A percentile compares a stretch with the other conserved stretches of the same genome.
phyloP scores from a whole-genome alignment of 164 flowering plant genomes.

The Kingdonia uniflora region DNA sequence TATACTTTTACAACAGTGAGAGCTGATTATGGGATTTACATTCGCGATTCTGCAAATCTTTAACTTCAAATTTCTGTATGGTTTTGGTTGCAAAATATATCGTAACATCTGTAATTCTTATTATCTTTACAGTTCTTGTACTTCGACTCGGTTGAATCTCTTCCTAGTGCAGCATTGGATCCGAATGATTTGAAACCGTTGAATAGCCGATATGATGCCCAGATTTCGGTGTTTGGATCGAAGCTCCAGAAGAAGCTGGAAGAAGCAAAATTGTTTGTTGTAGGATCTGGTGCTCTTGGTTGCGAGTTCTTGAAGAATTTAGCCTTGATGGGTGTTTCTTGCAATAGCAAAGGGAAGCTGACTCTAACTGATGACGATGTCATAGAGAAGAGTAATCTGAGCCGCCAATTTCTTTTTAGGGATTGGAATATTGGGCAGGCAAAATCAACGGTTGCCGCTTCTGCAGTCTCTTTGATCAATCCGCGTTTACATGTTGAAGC shows the following conservation, averaged over 20 bases:
- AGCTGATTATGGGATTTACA: too few species aligned
- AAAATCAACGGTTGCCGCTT: conserved; percentile 79
- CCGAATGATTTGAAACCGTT: conserved; percentile 47
- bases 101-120: too few species aligned
- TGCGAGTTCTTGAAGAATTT: conserved; percentile 77
- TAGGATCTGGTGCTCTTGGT: conserved; percentile 88
- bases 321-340: conserved; percentile 75
- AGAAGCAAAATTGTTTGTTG: conserved; percentile 57
- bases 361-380: conserved; percentile 85
- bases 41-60: too few species aligned
- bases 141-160: conserved; percentile 74
- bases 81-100: too few species aligned
- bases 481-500: conserved; percentile 55
- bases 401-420: conserved; percentile 80
- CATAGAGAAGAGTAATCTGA: conserved; percentile 86
- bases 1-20: too few species aligned
- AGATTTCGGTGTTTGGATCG: conserved; percentile 77
- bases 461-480: conserved; percentile 57
- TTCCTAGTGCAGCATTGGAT: conserved; percentile 53
- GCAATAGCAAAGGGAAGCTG: conserved; percentile 51
- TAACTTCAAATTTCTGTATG: too few species aligned
- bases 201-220: conserved; percentile 74
- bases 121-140: conserved; percentile 43
- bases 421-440: conserved; percentile 96
- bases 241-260: conserved; percentile 74